phyloP scores from a whole-genome alignment of 352 stramenopile genomes.

The Hyphochytrium catenoides region DNA sequence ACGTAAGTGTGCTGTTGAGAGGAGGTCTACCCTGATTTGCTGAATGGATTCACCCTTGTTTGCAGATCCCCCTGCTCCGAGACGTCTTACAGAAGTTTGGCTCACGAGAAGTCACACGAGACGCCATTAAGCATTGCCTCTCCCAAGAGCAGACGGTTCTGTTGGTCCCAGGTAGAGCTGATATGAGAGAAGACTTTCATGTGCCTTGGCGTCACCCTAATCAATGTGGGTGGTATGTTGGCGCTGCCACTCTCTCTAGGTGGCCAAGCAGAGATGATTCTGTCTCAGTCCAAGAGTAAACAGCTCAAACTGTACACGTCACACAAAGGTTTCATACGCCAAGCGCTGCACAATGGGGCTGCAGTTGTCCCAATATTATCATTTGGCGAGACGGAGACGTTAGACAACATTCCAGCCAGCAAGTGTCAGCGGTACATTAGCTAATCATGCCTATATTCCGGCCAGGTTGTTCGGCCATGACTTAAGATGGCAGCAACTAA shows the following conservation, averaged over 20 bases:
- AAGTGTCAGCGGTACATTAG: no score
- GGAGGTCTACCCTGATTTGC: no score
- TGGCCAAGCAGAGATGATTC: slow-evolving; percentile 49
- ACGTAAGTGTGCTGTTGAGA: no score
- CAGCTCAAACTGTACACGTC: slow-evolving; percentile 38
- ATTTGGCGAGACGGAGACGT: slow-evolving; percentile 48
- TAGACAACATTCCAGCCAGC: slow-evolving; percentile 53
- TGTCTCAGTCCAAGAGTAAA: slow-evolving; percentile 25
- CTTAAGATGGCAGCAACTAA: no score
- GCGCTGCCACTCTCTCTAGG: no score
- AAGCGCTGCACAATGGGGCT: slow-evolving; percentile 41
- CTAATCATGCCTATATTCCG: no score
- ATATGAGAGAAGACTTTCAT: no score
- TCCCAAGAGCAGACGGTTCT: slow-evolving; percentile 31
- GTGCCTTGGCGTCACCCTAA: no score
- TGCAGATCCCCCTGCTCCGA: slow-evolving; percentile 35
- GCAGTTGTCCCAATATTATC: slow-evolving; percentile 42
- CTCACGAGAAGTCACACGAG: slow-evolving; percentile 34
- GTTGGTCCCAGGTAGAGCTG: slow-evolving; percentile 42
- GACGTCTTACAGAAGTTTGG: slow-evolving; percentile 47
- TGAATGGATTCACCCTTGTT: no score
- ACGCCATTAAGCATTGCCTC: slow-evolving; percentile 24
- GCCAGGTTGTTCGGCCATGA: no score
- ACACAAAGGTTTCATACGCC: slow-evolving; percentile 47
- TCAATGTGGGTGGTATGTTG: no score